Conservation (phyloP, 108 stramenopile species). For the Cyclostephanos tholiformis region DNA sequence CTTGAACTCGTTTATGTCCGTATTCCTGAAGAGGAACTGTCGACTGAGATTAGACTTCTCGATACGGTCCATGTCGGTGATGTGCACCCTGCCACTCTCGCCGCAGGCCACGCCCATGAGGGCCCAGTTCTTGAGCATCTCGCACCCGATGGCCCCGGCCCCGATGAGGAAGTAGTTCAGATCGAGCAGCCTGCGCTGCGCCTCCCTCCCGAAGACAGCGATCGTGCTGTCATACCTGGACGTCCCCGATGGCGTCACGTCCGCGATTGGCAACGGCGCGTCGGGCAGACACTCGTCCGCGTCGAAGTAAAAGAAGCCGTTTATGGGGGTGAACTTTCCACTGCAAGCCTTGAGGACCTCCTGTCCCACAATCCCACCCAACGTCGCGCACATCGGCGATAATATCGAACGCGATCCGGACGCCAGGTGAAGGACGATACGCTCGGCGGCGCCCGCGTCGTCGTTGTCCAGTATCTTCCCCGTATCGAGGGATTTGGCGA, state of each 20-base stretch:
- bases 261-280: conserved; percentile 62
- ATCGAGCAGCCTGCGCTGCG: conserved; percentile 75
- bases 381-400: conserved; percentile 93
- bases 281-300: conserved; percentile 95
- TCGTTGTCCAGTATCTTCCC: conserved; percentile 48
- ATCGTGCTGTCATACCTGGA: conserved; percentile 85
- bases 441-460: conserved; percentile 39
- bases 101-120: conserved; percentile 97
- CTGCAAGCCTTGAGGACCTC: conserved; percentile 99
- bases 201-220: conserved; percentile 82
- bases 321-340: conserved; percentile 97
- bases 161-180: conserved; percentile 94
- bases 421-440: conserved; percentile 79
- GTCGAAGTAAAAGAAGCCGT: conserved; percentile 97
- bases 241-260: conserved; percentile 64
- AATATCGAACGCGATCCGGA: conserved; percentile 83
- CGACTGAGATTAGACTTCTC: conserved; percentile 96
- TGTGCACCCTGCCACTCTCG: conserved; percentile 77
- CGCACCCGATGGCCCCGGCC: conserved; percentile 99
- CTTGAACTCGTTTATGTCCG: conserved; percentile 95
- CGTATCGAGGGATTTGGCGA: conserved; percentile 67
- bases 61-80: conserved; percentile 99
- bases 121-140: conserved; percentile 99
- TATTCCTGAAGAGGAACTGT: conserved; percentile 97
- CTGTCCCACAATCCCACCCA: conserved; percentile 98